These are phyloP conservation scores for Pestalotiopsis sp. DNA, from an alignment of 2,329 filamentous ascomycete species.

Conservation along the genomic window DNA sequence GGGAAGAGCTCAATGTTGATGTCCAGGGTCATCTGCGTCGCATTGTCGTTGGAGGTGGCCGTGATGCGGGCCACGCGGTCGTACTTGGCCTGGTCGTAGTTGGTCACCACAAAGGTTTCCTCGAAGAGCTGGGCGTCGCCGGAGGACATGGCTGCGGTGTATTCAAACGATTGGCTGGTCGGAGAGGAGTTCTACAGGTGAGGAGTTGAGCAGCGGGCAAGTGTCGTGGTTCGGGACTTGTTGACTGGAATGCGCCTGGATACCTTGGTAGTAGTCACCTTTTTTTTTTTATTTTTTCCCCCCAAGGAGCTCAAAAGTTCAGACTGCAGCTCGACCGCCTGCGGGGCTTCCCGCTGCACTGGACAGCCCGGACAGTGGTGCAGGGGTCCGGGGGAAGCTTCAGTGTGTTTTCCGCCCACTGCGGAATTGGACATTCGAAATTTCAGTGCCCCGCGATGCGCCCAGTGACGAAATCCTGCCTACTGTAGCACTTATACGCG, in stretches of 20 bases:
- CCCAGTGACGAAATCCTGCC: slow-evolving; percentile 11
- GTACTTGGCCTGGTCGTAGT: slow-evolving; percentile 85
- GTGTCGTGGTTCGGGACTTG: not conserved
- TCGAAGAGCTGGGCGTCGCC: slow-evolving; percentile 93
- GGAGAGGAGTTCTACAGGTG: not conserved
- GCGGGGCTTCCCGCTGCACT: slow-evolving; percentile 1
- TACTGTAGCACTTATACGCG: slow-evolving; percentile 3
- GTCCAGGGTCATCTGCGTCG: slow-evolving; percentile 82
- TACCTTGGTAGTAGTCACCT: not conserved
- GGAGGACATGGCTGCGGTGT: slow-evolving; percentile 53
- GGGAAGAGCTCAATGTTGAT: slow-evolving; percentile 94
- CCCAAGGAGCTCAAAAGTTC: slow-evolving; percentile 6
- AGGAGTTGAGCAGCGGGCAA: not conserved
- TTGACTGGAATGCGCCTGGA: not conserved
- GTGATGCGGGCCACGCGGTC: slow-evolving; percentile 89
- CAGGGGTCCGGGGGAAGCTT: not conserved
- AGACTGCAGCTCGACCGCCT: not conserved
- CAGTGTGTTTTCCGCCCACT: slow-evolving; percentile 13
- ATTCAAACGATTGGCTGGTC: slow-evolving; percentile 14
- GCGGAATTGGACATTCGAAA: slow-evolving; percentile 11
- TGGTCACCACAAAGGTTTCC: slow-evolving; percentile 83
- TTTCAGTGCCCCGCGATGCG: slow-evolving; percentile 7
- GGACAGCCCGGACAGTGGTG: not conserved
- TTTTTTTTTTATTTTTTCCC: not conserved
- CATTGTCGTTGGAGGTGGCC: slow-evolving; percentile 74